Evolutionary conservation across 164 flowering plant genomes (phyloP), one percentile per base, ranked within the genome.

Genomic region (Piper betle): DNA sequence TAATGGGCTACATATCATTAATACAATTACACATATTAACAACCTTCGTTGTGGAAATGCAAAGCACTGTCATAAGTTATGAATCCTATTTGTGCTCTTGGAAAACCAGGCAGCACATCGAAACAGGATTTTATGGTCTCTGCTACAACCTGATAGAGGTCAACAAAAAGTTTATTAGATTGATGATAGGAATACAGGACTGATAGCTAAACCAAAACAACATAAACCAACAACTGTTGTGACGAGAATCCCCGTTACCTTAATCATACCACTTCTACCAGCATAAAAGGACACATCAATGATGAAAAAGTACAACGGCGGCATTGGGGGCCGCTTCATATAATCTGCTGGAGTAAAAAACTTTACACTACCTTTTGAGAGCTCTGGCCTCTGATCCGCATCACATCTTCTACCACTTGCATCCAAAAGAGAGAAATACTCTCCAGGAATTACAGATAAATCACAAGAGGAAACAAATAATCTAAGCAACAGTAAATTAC

Each of bases 251-350:
- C 52, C 63, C 57, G 78, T 78, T 74, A 94, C 99, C 99, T 84
- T 88, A 75, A 94, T 69, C 96, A 94, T 85, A 58, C 99, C 99
- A 80, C 96, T 94, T 78, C 80, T 82, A 55, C 82, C 88, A 16
- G 99, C 96, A 69, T 89, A 77, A 48, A 82, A 18, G 8, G 99
- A 94, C 52, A 91, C 99, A 69, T 94, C 97, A 42, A 94, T 91
- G 72, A 94, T 93, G 72, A 94, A 94, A 76, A 94, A 94, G 59
- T 84, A 94, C 39, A 83, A 72, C 37, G 99, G 99, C 11, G 99
- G 99, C 97, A 94, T 94, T 53, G 99, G 99, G 62, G 97, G 96
- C 66, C 99, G 97, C 72, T 88, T 89, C 97, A 94, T 94, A 72
- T 94, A 94, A 59, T 94, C 97, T 61, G 96, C 81, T 60, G 99